phyloP scores from a whole-genome alignment of 768 basidiomycete genomes.

The Lentinus tigrinus region DNA sequence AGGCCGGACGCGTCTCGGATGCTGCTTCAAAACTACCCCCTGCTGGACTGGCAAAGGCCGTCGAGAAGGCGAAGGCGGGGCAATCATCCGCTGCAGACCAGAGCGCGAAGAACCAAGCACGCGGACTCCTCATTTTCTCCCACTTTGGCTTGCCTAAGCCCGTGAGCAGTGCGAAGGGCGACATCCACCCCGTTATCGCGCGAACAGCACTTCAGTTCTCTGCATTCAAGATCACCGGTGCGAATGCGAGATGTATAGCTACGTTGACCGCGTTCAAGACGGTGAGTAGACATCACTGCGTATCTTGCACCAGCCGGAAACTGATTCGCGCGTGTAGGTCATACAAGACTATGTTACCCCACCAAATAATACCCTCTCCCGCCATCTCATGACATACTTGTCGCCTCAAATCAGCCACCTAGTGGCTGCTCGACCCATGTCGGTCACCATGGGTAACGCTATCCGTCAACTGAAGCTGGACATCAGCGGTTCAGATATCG shows the following conservation, averaged over 20 bases:
- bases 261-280: constrained; percentile 90
- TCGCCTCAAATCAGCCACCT: constrained; percentile 92
- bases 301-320: not conserved
- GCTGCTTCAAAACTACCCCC: constrained; percentile 7
- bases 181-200: constrained; percentile 88
- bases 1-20: constrained; percentile 19
- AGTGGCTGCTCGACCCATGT: constrained; percentile 85
- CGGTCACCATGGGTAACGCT: constrained; percentile 92
- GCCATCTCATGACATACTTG: constrained; percentile 89
- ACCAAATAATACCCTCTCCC: constrained; percentile 79
- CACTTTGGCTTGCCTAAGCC: constrained; percentile 80
- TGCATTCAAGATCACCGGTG: constrained; percentile 89
- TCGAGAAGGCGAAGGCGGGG: constrained; percentile 19
- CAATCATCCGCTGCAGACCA: constrained; percentile 29
- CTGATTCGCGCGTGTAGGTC: constrained; percentile 49
- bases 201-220: constrained; percentile 88
- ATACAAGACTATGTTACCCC: constrained; percentile 91
- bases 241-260: constrained; percentile 94
- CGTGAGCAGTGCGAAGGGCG: constrained; percentile 59
- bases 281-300: constrained; percentile 43
- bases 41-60: constrained; percentile 9
- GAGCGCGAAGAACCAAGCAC: constrained; percentile 40
- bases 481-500: constrained; percentile 89
- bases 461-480: constrained; percentile 93
- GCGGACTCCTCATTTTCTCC: constrained; percentile 79